phyloP scores from a whole-genome alignment of 1,284 basidiomycete genomes.

The Cryptococcus wingfieldii region DNA sequence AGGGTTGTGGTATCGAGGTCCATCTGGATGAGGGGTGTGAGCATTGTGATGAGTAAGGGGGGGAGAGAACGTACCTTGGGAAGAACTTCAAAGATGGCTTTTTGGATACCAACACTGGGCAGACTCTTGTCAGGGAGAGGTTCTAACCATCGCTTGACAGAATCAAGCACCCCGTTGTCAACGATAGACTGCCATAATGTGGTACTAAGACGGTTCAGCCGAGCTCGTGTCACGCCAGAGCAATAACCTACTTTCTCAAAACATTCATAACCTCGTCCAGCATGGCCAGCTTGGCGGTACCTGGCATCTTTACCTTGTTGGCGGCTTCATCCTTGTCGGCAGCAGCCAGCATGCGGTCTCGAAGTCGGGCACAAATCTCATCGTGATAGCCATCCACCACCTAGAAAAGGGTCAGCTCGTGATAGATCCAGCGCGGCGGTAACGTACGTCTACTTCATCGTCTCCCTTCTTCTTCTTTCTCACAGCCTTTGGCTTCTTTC shows the following conservation, averaged over 20 bases:
- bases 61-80: constrained; percentile 53
- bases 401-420: constrained; percentile 39
- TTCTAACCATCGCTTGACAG: constrained; percentile 88
- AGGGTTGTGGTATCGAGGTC: constrained; percentile 87
- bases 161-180: constrained; percentile 90
- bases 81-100: constrained; percentile 80
- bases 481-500: constrained; percentile 69
- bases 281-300: constrained; percentile 76
- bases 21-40: constrained; percentile 54
- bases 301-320: constrained; percentile 78
- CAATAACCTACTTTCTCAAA: constrained; percentile 72
- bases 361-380: constrained; percentile 78
- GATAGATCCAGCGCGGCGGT: not conserved
- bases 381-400: constrained; percentile 82
- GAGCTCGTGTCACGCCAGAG: not conserved
- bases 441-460: constrained; percentile 55
- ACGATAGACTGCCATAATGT: constrained; percentile 87
- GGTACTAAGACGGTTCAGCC: constrained; percentile 53
- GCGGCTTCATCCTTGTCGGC: constrained; percentile 79
- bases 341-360: constrained; percentile 80
- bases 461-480: constrained; percentile 64
- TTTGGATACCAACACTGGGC: constrained; percentile 92
- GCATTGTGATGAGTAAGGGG: not conserved
- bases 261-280: constrained; percentile 87
- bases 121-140: constrained; percentile 88